Percentiles rank a stretch among this genome's conserved stretches.
Conservation (phyloP, 495 filamentous ascomycete species). For the Penicillium malachiteum region DNA sequence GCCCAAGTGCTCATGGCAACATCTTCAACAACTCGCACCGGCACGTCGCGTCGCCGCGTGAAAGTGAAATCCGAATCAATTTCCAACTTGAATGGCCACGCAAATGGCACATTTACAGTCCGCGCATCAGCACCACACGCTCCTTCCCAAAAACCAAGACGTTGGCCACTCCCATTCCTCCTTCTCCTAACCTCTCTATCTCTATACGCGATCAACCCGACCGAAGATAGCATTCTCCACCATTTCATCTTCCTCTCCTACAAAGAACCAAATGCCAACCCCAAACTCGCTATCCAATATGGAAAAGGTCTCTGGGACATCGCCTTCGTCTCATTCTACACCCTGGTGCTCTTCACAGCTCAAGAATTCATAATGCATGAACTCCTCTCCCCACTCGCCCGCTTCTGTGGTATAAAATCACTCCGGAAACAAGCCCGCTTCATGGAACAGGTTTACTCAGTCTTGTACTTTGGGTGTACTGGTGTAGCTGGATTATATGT, state of each 20-base stretch:
- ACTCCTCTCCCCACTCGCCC: slow-evolving; percentile 68
- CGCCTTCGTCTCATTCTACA: slow-evolving; percentile 81
- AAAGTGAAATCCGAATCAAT: neutral
- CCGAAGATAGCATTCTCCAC: slow-evolving; percentile 69
- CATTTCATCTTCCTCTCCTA: slow-evolving; percentile 88
- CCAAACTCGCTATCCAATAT: slow-evolving; percentile 58
- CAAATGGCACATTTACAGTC: no score
- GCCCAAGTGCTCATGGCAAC: neutral
- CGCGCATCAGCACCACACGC: neutral
- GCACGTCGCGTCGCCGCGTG: slow-evolving; percentile 1
- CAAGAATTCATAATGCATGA: slow-evolving; percentile 93
- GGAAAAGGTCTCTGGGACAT: slow-evolving; percentile 82
- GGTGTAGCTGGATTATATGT: slow-evolving; percentile 80
- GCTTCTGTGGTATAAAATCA: slow-evolving; percentile 58
- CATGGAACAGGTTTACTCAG: slow-evolving; percentile 93
- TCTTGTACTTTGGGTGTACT: slow-evolving; percentile 78
- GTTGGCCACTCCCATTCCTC: slow-evolving; percentile 69
- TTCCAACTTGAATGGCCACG: neutral
- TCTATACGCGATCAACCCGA: slow-evolving; percentile 70
- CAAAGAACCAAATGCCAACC: slow-evolving; percentile 42
- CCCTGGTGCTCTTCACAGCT: slow-evolving; percentile 76
- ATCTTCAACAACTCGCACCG: neutral
- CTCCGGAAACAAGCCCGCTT: slow-evolving; percentile 76
- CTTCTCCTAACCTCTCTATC: slow-evolving; percentile 56
- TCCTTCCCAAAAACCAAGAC: slow-evolving; percentile 35